These are phyloP conservation scores for Pyrenopolyporus hunteri DNA, from an alignment of 495 filamentous ascomycete genomes.

Conservation along the genomic window DNA sequence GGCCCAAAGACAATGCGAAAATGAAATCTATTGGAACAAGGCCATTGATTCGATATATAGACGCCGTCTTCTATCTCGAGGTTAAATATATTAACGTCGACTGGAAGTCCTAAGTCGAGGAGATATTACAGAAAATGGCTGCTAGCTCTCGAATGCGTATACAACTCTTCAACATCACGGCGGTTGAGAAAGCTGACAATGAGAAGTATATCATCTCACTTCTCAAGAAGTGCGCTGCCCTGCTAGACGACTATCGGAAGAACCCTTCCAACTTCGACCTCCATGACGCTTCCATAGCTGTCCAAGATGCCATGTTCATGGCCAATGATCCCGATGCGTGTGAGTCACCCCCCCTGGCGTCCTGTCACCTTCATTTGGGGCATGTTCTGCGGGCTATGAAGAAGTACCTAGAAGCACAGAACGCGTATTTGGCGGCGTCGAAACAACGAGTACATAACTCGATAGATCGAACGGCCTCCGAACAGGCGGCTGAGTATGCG, in stretches of 20 bases:
- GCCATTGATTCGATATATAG: slow-evolving; percentile 14
- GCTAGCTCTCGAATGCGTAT: background rate
- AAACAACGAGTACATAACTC: background rate
- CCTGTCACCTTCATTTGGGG: slow-evolving; percentile 32
- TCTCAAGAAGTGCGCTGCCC: background rate
- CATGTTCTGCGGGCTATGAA: slow-evolving; percentile 21
- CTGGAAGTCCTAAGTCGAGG: no score
- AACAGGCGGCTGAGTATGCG: slow-evolving; percentile 2
- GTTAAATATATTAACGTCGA: no score
- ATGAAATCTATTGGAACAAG: slow-evolving; percentile 3
- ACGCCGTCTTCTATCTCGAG: no score
- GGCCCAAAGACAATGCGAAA: slow-evolving; percentile 11
- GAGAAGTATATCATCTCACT: slow-evolving; percentile 1
- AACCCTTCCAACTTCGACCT: slow-evolving; percentile 37
- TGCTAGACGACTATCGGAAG: slow-evolving; percentile 42
- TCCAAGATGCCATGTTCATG: slow-evolving; percentile 23
- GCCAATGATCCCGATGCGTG: slow-evolving; percentile 30
- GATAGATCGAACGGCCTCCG: slow-evolving; percentile 7
- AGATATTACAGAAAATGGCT: slow-evolving; percentile 4
- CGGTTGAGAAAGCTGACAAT: slow-evolving; percentile 11
- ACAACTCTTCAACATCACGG: slow-evolving; percentile 10
- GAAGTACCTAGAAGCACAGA: slow-evolving; percentile 7
- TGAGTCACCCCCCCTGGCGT: slow-evolving; percentile 28
- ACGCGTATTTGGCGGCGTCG: slow-evolving; percentile 19
- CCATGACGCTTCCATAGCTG: background rate